Evolutionary conservation across 352 stramenopile species (phyloP), one percentile per base, ranked within the genome.

Genomic region (Plasmopara viticola): DNA sequence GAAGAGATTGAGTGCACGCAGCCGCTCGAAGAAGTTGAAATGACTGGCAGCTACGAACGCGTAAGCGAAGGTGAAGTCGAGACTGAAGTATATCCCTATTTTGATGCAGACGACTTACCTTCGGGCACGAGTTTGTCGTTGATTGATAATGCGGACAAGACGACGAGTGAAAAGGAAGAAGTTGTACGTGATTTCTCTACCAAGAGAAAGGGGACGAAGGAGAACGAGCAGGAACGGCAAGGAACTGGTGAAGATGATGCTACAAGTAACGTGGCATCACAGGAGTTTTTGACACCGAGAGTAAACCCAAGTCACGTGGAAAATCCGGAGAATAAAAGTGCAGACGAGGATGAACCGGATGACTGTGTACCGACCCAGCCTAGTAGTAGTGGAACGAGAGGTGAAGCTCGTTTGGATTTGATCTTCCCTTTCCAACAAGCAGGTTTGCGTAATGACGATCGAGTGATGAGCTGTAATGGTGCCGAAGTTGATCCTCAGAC

Each of bases 311-410:
- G 4, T n/a, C 53, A 49, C 30, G 9, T 46, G 38, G 39, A 51
- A 18, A 44, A 56, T 9, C 43, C 41, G 7, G 29, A 40, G 28
- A 30, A 20, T 15, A 12, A 53, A 51, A 15, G 34, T 46, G 63
- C 58, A 10, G 50, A 78, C 3, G 67, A 25, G 20, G 20, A 25
- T 25, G 20, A 72, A 1, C 56, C 68, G 41, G 65, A 85, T 6
- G 73, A 84, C 4, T 68, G 72, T 9, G 53, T 71, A 9, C 55
- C 72, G 14, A 89, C 75, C 5, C 75, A 89, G 47, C 71, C 59
- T 12, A 65, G 51, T 44, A 61, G 66, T 15, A 31, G 28, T 46
- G 40, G 10, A 6, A 47, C 34, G 20, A 37, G 58, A 8, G 33
- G 12, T 18, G 62, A 70, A 38, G 39, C 53, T 1, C 20, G 56